Percentiles rank a stretch among this genome's conserved stretches.
Evolutionary conservation across 257 asterid species (phyloP).

Genomic region (Solanum ossicruentum): DNA sequence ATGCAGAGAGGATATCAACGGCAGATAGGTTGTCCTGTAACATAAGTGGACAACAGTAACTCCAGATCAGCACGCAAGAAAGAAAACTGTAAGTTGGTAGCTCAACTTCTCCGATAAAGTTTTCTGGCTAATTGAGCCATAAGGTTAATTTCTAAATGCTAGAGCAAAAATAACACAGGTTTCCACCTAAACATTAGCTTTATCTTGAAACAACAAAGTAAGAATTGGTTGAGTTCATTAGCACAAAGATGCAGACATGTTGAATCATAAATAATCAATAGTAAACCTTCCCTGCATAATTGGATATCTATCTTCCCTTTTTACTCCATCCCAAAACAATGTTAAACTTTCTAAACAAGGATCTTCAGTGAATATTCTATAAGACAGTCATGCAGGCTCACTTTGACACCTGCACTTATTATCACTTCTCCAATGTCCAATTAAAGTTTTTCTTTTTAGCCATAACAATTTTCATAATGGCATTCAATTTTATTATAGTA

Average conservation of each 20-base stretch:
- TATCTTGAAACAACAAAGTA: background rate
- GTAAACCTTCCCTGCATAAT: background rate
- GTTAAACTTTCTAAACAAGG: background rate
- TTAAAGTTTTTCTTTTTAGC: background rate
- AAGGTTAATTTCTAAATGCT: background rate
- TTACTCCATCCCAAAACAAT: background rate
- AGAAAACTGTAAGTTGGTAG: background rate
- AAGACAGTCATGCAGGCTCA: background rate
- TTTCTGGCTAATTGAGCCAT: background rate
- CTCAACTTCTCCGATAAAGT: background rate
- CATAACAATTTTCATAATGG: background rate
- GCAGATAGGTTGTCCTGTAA: slow-evolving; percentile 98
- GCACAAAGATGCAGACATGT: background rate
- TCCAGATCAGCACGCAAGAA: slow-evolving; percentile 6
- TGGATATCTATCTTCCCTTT: background rate
- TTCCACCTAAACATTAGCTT: background rate
- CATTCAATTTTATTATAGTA: background rate
- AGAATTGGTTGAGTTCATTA: background rate
- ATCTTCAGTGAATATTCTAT: background rate
- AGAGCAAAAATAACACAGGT: background rate
- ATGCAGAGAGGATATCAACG: slow-evolving; percentile 95
- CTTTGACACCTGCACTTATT: background rate
- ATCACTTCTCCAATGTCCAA: background rate
- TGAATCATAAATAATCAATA: background rate
- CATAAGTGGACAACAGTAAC: slow-evolving; percentile 12